phyloP scores from a whole-genome alignment of 768 basidiomycete genomes.

The Chalciporus pseudorubinellus region DNA sequence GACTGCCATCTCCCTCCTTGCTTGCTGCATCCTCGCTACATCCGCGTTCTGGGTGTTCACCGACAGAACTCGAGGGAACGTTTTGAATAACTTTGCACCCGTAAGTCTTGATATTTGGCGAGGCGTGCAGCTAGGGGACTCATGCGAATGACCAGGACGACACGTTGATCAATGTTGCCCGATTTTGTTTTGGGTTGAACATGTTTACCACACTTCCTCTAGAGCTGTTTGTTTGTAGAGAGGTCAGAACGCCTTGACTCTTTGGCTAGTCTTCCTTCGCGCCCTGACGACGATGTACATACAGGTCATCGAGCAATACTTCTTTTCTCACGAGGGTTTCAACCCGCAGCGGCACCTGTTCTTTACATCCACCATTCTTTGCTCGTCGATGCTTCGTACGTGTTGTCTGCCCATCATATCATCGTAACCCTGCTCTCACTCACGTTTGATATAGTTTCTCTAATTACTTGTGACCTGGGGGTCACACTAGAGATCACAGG shows the following conservation, averaged over 20 bases:
- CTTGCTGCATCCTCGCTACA: slow-evolving; percentile 82
- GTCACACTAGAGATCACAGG: slow-evolving; percentile 97
- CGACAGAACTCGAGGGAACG: slow-evolving; percentile 90
- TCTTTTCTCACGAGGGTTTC: slow-evolving; percentile 87
- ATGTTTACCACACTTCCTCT: slow-evolving; percentile 98
- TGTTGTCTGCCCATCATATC: slow-evolving; percentile 5
- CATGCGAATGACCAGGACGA: slow-evolving; percentile 52
- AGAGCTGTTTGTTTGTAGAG: slow-evolving; percentile 95
- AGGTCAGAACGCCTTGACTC: slow-evolving; percentile 45
- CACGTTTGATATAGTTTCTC: slow-evolving; percentile 57
- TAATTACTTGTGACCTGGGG: slow-evolving; percentile 95
- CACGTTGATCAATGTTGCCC: slow-evolving; percentile 90
- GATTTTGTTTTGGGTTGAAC: slow-evolving; percentile 91
- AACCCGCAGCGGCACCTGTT: slow-evolving; percentile 81
- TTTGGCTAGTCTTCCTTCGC: not conserved
- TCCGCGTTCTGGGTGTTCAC: slow-evolving; percentile 89
- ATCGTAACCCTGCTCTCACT: not conserved
- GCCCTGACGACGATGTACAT: not conserved
- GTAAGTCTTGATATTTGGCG: slow-evolving; percentile 38
- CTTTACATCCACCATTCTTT: slow-evolving; percentile 84
- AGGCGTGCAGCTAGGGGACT: slow-evolving; percentile 1
- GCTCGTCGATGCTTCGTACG: slow-evolving; percentile 79
- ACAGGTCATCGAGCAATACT: slow-evolving; percentile 93
- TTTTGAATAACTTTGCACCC: slow-evolving; percentile 88
- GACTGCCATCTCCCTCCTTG: slow-evolving; percentile 76